Percentiles rank a stretch among this genome's conserved stretches.
These are phyloP conservation scores for Paragyromitra xinjiangensis DNA, from an alignment of 495 filamentous ascomycete genomes.

Conservation along the genomic window DNA sequence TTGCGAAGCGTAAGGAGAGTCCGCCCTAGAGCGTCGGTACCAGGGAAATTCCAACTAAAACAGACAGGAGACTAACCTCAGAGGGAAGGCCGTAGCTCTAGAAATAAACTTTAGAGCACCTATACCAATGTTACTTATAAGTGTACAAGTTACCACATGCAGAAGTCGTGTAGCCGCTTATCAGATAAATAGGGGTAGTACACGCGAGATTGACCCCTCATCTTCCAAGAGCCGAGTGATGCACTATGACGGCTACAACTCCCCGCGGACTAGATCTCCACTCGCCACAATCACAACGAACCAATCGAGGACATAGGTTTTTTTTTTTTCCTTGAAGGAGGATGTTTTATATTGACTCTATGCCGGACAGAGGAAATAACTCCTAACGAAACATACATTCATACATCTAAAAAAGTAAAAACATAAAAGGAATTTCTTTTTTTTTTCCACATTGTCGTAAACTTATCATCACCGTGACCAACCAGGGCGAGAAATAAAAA, in stretches of 20 bases:
- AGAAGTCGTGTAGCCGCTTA: neutral
- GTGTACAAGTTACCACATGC: neutral
- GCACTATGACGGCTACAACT: neutral
- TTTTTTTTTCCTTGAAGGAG: neutral
- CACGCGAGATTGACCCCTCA: neutral
- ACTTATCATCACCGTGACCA: neutral
- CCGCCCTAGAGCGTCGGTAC: too few species aligned
- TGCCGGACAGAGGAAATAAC: constrained; percentile 2
- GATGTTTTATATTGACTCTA: constrained; percentile 5
- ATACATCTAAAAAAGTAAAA: neutral
- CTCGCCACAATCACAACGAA: neutral
- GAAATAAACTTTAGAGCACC: neutral
- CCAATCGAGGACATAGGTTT: neutral
- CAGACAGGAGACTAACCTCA: neutral
- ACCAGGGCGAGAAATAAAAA: neutral
- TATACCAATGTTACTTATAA: too few species aligned
- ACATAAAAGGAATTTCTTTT: neutral
- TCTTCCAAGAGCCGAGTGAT: neutral
- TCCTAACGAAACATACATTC: neutral
- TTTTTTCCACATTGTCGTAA: neutral
- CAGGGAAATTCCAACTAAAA: too few species aligned
- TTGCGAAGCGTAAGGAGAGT: too few species aligned
- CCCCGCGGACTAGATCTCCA: neutral
- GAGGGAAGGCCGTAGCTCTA: neutral
- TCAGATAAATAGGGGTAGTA: neutral